Evolutionary conservation across 1,284 basidiomycete genomes (phyloP).

Genomic region (Lignosus rhinocerotis): DNA sequence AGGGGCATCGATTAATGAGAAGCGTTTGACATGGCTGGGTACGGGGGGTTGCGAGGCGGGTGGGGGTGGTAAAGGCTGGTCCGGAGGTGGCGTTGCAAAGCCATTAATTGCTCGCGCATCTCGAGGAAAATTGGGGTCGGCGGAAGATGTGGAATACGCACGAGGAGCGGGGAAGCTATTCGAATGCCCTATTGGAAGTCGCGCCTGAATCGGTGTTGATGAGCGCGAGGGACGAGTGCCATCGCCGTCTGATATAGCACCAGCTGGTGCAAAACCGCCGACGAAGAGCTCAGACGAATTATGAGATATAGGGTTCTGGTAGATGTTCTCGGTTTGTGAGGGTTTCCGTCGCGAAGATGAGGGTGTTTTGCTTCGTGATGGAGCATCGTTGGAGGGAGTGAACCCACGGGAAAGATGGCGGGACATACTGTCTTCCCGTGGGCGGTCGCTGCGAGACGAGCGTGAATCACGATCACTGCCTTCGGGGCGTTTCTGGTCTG

Average conservation of each 20-base stretch:
- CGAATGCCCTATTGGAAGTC: conserved; percentile 10
- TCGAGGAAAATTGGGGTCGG: conserved; percentile 23
- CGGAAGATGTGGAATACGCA: conserved; percentile 26
- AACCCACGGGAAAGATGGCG: conserved; percentile 24
- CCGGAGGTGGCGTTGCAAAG: conserved; percentile 10
- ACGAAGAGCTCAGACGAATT: conserved; percentile 42
- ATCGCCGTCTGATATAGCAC: conserved; percentile 5
- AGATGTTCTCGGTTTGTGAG: conserved; percentile 28
- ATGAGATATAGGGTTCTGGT: conserved; percentile 33
- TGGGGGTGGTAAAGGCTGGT: conserved; percentile 9
- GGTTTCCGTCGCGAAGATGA: conserved; percentile 31
- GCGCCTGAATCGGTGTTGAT: conserved; percentile 24
- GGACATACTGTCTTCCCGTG: conserved; percentile 15
- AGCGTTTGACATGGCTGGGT: conserved; percentile 69
- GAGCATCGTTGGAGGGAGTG: conserved; percentile 11
- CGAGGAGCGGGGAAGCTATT: conserved; percentile 17
- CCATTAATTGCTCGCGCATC: conserved; percentile 18
- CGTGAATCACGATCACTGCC: conserved; percentile 51
- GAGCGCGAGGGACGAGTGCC: conserved; percentile 15
- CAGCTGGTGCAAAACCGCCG: conserved; percentile 46
- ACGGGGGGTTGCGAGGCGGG: conserved; percentile 39
- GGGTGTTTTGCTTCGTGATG: conserved; percentile 25
- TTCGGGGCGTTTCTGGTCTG: conserved; percentile 51
- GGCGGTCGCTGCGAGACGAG: conserved; percentile 31
- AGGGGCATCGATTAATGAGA: conserved; percentile 73